phyloP scores from a whole-genome alignment of 768 basidiomycete genomes.

The Epithele typhae region DNA sequence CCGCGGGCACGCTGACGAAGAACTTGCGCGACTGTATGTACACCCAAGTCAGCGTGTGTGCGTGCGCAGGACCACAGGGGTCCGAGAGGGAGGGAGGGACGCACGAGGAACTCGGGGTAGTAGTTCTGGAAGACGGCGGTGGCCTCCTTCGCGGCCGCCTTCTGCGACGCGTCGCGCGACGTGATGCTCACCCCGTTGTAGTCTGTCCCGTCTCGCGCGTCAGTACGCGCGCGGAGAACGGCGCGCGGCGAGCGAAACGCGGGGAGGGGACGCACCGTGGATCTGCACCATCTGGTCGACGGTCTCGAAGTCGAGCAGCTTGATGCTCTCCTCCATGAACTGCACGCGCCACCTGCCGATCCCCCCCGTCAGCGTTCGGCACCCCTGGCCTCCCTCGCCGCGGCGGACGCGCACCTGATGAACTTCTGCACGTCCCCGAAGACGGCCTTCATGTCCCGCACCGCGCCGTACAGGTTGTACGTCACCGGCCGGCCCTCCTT shows the following conservation, averaged over 20 bases:
- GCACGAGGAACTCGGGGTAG: conserved; percentile 76
- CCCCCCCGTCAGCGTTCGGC: background rate
- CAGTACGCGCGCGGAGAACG: background rate
- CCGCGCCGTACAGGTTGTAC: conserved; percentile 78
- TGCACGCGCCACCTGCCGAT: conserved; percentile 67
- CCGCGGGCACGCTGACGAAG: conserved; percentile 76
- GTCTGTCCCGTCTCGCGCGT: conserved; percentile 37
- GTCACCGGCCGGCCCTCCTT: conserved; percentile 70
- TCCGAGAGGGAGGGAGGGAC: conserved; percentile 17
- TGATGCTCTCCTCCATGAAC: conserved; percentile 67
- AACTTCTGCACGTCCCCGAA: conserved; percentile 76
- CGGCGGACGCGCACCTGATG: conserved; percentile 47
- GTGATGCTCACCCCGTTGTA: conserved; percentile 64
- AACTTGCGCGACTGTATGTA: conserved; percentile 59
- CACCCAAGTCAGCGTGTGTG: background rate
- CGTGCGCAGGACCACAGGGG: background rate
- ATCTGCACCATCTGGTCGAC: conserved; percentile 71
- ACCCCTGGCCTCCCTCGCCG: background rate
- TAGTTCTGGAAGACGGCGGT: conserved; percentile 70
- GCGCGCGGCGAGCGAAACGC: background rate
- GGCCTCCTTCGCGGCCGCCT: conserved; percentile 72
- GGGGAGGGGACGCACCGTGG: conserved; percentile 54
- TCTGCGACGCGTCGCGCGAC: conserved; percentile 65
- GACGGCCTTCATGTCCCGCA: conserved; percentile 59
- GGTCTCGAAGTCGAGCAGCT: conserved; percentile 65